Evolutionary conservation across 129 eudicot genomes (phyloP), one percentile per base, ranked within the genome.

Genomic region (Kitagawia praeruptora): DNA sequence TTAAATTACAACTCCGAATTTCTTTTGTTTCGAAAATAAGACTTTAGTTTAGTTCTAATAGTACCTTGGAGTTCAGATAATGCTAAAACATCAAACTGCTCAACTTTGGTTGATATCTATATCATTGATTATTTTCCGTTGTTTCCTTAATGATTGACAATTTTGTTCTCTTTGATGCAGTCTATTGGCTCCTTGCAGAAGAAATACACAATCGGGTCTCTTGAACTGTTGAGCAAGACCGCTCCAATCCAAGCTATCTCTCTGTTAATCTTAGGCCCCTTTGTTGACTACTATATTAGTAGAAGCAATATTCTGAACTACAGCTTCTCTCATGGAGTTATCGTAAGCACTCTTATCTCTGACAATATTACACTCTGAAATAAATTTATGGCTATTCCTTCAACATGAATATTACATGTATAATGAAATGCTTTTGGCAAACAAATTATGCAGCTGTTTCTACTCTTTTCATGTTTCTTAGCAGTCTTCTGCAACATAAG

Each of bases 221-320:
- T 77, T 41, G 85, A 82, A 56, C 49, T 82, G 74, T 63, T 82
- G 78, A 82, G 85, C 73, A 82, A 82, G 69, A 82, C 85, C 9
- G 85, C 85, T 45, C 85, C 85, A 37, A 76, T 82, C 8, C 85
- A 82, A 77, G 81, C 85, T 5, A 13, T 77, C 61, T 82, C 85
- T 77, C 85, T 82, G 39, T 21, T 82, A 1, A 39, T 82, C 63
- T 69, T 82, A 46, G 85, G 85, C 78, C 85, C 85, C 54, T 77
- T 77, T 66, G 45, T 82, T 51, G 85, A 77, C 72, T 82, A 82
- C 78, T 82, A 49, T 37, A 81, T 82, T 39, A 70, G 75, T 51
- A 81, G 78, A 6, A 69, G 70, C 27, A 77, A 69, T 56, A 46
- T 82, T 34, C 13, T 63, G 11, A 82, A 48, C 58, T 82, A 82